Evolutionary conservation across 2,329 filamentous ascomycete genomes (phyloP), one percentile per base, ranked within the genome.

Genomic region (Pestalotiopsis sp.): DNA sequence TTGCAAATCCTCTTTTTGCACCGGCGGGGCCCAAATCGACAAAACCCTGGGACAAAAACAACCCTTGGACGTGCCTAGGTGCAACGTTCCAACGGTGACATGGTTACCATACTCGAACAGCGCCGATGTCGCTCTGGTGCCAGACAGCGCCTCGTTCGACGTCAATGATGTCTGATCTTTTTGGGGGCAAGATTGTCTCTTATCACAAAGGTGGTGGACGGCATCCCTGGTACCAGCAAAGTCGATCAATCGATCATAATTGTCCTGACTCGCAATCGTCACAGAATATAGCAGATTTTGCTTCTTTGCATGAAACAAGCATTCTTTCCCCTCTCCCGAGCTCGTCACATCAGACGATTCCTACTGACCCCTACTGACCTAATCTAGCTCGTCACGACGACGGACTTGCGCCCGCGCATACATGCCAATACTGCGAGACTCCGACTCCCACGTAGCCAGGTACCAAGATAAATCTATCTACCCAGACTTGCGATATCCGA

Each of bases 31-130:
- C 31, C 59, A 62, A n/a, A 14, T 27, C 59, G n/a, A 31, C 14
- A 49, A 36, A 36, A 36, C 31, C 31, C 31, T 36, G 7, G 31
- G 31, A 36, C 31, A 36, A 36, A 36, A 36, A 36, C 31, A 36
- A 36, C 31, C 11, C 61, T 39, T 52, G 45, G 61, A 52, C 61
- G 27, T 45, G 38, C 49, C 9, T 39, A 64, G 61, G 36, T 64
- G 61, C 41, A 64, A 64, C 61, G 38, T 49, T 64, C 39, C 61
- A 64, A 49, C 41, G 59, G 36, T 52, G 59, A 62, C 27, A 39
- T 62, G 59, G 59, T 27, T 17, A 36, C 57, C 23, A 23, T 59
- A 23, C n/a, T 20, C 45, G 20, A n/a, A 52, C 20, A n/a, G 14
- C 45, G 45, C 45, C 45, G 45, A 52, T 52, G 14, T 52, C 45